These are phyloP conservation scores for Singerocomus rubriflavus DNA, from an alignment of 1,284 basidiomycete genomes.

Conservation along the genomic window DNA sequence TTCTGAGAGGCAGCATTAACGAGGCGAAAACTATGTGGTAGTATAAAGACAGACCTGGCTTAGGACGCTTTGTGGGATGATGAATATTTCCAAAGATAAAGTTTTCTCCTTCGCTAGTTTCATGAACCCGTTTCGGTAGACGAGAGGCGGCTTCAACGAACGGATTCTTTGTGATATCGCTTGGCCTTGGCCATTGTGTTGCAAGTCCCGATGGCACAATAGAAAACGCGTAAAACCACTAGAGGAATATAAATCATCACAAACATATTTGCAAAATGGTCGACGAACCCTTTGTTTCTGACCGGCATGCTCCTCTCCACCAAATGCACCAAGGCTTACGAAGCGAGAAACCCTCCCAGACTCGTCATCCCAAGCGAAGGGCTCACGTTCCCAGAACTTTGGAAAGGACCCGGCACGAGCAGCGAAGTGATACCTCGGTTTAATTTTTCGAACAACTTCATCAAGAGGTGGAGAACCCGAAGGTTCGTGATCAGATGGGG, in stretches of 20 bases:
- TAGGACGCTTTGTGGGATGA: conserved; percentile 53
- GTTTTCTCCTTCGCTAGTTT: conserved; percentile 49
- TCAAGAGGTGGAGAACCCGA: conserved; percentile 58
- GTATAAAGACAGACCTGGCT: conserved; percentile 42
- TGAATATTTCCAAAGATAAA: conserved; percentile 65
- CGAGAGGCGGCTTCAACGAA: conserved; percentile 47
- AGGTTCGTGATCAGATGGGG: conserved; percentile 44
- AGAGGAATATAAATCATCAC: conserved; percentile 9
- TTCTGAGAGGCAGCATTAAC: conserved; percentile 20
- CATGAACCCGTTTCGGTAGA: conserved; percentile 52
- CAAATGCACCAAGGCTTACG: conserved; percentile 85
- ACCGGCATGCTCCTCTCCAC: conserved; percentile 47
- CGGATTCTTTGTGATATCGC: conserved; percentile 73
- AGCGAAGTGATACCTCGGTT: conserved; percentile 79
- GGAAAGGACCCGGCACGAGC: conserved; percentile 55
- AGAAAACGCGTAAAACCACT: conserved; percentile 81
- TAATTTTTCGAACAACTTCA: conserved; percentile 61
- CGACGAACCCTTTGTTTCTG: conserved; percentile 80
- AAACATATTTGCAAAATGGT: not conserved
- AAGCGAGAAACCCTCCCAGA: conserved; percentile 70
- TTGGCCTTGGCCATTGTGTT: conserved; percentile 32
- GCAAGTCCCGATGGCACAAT: conserved; percentile 44
- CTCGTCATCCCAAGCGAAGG: conserved; percentile 79
- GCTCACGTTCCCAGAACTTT: conserved; percentile 91
- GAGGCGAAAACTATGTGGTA: not conserved